phyloP scores from a whole-genome alignment of 305 asterid species.

The Plantago coronopus region DNA sequence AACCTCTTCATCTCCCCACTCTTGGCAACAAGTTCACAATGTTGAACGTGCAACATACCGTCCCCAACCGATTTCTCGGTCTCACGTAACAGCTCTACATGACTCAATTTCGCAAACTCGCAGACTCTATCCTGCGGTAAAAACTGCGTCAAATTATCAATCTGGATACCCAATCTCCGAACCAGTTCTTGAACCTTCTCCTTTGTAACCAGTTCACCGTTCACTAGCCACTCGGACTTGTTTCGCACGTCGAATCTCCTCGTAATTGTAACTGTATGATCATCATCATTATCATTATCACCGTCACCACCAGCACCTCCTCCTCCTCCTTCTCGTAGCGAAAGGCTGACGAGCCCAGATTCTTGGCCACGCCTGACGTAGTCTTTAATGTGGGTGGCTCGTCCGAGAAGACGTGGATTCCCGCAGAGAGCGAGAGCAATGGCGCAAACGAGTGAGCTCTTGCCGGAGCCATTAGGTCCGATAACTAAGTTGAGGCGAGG shows the following conservation, averaged over 20 bases:
- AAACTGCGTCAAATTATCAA: slow-evolving; percentile 93
- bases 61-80: slow-evolving; percentile 97
- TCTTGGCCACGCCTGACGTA: slow-evolving; percentile 96
- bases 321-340: slow-evolving; percentile 78
- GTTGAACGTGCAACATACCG: slow-evolving; percentile 71
- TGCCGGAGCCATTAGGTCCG: slow-evolving; percentile 98
- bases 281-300: slow-evolving; percentile 38
- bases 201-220: slow-evolving; percentile 69
- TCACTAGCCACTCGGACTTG: slow-evolving; percentile 88
- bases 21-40: slow-evolving; percentile 53
- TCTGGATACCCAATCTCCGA: slow-evolving; percentile 81
- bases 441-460: slow-evolving; percentile 95
- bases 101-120: slow-evolving; percentile 96
- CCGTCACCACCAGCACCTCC: too few species aligned
- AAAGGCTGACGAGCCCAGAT: slow-evolving; percentile 68
- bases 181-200: slow-evolving; percentile 57
- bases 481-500: slow-evolving; percentile 82
- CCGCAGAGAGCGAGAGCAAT: slow-evolving; percentile 95
- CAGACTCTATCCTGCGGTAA: slow-evolving; percentile 97
- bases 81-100: slow-evolving; percentile 90
- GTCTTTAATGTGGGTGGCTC: slow-evolving; percentile 81
- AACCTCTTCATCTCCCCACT: slow-evolving; percentile 72
- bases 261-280: slow-evolving; percentile 35
- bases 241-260: slow-evolving; percentile 65
- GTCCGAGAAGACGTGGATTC: slow-evolving; percentile 90